A percentile compares a stretch with the other conserved stretches of the same genome.
phyloP scores from a whole-genome alignment of 2,329 filamentous ascomycete species.

The Cyphellophora europaea region DNA sequence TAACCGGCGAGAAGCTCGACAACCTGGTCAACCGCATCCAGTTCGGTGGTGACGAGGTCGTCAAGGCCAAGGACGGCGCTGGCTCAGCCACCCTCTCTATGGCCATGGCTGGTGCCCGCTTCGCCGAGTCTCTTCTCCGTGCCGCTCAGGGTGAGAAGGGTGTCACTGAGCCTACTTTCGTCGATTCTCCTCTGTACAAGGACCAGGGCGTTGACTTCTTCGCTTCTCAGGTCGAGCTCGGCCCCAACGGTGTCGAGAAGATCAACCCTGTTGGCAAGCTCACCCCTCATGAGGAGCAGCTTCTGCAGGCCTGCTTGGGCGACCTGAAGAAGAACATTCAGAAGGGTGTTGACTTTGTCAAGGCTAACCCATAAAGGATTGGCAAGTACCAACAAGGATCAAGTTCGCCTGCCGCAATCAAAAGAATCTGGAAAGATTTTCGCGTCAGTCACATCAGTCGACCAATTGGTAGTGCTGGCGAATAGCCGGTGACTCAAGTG shows the following conservation, averaged over 20 bases:
- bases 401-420: no score
- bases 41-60: slow-evolving; percentile 98
- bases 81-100: slow-evolving; percentile 97
- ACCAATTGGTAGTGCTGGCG: no score
- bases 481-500: no score
- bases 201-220: slow-evolving; percentile 98
- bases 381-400: no score
- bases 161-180: slow-evolving; percentile 90
- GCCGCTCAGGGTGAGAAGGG: slow-evolving; percentile 89
- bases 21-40: slow-evolving; percentile 88
- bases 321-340: slow-evolving; percentile 66
- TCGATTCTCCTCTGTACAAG: slow-evolving; percentile 97
- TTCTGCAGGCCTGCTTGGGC: slow-evolving; percentile 73
- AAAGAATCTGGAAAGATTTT: no score
- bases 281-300: slow-evolving; percentile 76
- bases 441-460: no score
- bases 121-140: slow-evolving; percentile 87
- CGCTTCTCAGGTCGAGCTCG: slow-evolving; percentile 87
- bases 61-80: slow-evolving; percentile 97
- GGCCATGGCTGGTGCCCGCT: slow-evolving; percentile 84
- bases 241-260: slow-evolving; percentile 91
- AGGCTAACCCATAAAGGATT: slow-evolving; percentile 42
- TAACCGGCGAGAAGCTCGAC: slow-evolving; percentile 64
- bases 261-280: slow-evolving; percentile 80
- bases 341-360: slow-evolving; percentile 69